Base-by-base conservation (phyloP, 306 rosid genomes). In the Abrus pulchellus region DNA sequence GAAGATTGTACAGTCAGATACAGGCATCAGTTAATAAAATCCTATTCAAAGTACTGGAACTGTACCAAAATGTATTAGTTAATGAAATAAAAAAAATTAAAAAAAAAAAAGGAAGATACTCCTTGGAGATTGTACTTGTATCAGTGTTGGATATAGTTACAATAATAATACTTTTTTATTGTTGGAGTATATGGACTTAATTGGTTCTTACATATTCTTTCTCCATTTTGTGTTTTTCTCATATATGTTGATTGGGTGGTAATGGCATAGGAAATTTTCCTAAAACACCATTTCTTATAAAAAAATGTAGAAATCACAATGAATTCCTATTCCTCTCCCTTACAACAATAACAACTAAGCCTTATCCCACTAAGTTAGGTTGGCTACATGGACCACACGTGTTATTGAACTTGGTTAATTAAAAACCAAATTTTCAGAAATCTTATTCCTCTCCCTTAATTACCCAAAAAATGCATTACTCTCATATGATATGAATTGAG, bases 291-390 rank as follows among this genome's bases (percentile, higher is more conserved):
- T 72, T 64, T 72, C 32, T 32, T 40, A 27, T 74, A 13, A 68
- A 33, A 60, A 66, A 68, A 73, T 67, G 33, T 61, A n/a, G 72
- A 14, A 78, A 63, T 47, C 65, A 61, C 5, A 77, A 60, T 72
- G 49, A 47, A 61, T 40, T 82, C 68, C 54, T 57, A 27, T 13
- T 38, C 45, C 75, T 68, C 52, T 40, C 53, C 67, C 73, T 11
- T 20, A 20, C 20, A 20, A 20, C 20, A 20, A 20, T 20, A 20
- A 20, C 20, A 20, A 20, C 20, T 20, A 20, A 20, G 20, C 20
- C 20, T 20, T 20, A 20, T 20, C 20, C 20, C 20, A 20, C 20
- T 20, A 20, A 20, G 20, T 20, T 20, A 20, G 20, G 20, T 20
- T 20, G 20, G 20, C 20, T 20, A 20, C 20, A 20, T 20, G 20